These are phyloP conservation scores for Penicillium coprophilum DNA, from an alignment of 495 filamentous ascomycete species.

Conservation along the genomic window DNA sequence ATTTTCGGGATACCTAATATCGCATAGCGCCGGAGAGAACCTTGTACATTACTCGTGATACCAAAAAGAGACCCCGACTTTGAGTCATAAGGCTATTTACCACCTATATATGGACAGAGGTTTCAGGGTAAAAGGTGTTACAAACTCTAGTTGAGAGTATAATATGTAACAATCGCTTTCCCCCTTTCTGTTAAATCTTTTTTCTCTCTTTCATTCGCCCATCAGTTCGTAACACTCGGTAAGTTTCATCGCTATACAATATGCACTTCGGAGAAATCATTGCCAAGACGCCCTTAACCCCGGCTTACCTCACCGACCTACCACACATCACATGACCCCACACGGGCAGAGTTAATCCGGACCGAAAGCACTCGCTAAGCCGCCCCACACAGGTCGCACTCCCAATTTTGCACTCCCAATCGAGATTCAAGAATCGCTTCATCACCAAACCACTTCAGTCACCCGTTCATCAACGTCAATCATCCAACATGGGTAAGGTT, in stretches of 20 bases:
- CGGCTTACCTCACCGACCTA: slow-evolving; percentile 4
- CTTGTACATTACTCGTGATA: slow-evolving; percentile 9
- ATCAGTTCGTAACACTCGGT: background rate
- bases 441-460: slow-evolving; percentile 30
- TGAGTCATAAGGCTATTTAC: slow-evolving; percentile 1
- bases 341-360: slow-evolving; percentile 17
- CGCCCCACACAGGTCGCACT: slow-evolving; percentile 34
- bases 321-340: slow-evolving; percentile 12
- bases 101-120: background rate
- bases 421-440: slow-evolving; percentile 28
- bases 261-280: slow-evolving; percentile 4
- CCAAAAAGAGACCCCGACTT: background rate
- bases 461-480: slow-evolving; percentile 31
- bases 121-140: background rate
- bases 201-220: background rate
- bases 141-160: background rate
- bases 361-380: slow-evolving; percentile 28
- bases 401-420: slow-evolving; percentile 35
- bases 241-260: background rate
- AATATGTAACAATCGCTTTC: background rate
- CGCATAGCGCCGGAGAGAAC: slow-evolving; percentile 4
- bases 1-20: slow-evolving; percentile 2
- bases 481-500: slow-evolving; percentile 41
- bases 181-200: too few relatives aligned
- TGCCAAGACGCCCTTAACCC: slow-evolving; percentile 7